Base-by-base conservation (phyloP, 1,284 basidiomycete genomes). In the Tilletia caries region DNA sequence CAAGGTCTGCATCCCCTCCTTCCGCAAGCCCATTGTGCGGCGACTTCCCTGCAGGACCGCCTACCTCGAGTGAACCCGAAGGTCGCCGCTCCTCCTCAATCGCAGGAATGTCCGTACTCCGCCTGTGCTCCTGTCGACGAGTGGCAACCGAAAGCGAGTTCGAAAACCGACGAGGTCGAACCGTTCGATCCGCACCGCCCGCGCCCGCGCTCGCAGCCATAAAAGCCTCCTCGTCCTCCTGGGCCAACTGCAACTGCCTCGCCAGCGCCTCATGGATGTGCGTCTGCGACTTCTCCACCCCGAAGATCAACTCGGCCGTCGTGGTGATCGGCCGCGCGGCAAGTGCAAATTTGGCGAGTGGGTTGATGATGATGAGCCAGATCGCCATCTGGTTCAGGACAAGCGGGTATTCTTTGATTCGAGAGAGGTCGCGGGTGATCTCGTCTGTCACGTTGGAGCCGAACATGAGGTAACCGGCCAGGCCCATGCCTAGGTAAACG, bases 311-410 rank as follows among this genome's bases (percentile, higher is more conserved):
- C 71, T 84, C 83, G 50, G 82, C 72, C 3, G 79, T 80, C 29
- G 76, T 77, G 65, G 75, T 76, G 43, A 72, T 64, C 10, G 95
- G 95, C 77, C 93, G 87, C 1, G 91, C 90, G 58, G 89, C 89
- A 27, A 97, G 86, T 2, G 92, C 92, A 82, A 92, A 96, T 84
- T 97, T 97, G 1, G 92, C 89, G 66, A 77, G 68, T 33, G 82
- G 73, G 73, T 90, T 91, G 70, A 96, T 85, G 29, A 95, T 93
- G 48, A 98, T 89, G 86, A 94, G 89, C 91, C 93, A 95, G 60
- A 96, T 86, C 4, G 90, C 91, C 29, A 92, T 75, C 64, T 89
- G 85, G 82, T 95, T 98, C 15, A 97, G 85, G 3, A 85, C 77
- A 1, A 86, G 85, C 65, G 91, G 92, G 83, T 92, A 95, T 18